Percentiles rank a stretch among this genome's conserved stretches.
These are phyloP conservation scores for Larix kaempferi DNA, from an alignment of 75 land plant genomes.

Conservation along the genomic window DNA sequence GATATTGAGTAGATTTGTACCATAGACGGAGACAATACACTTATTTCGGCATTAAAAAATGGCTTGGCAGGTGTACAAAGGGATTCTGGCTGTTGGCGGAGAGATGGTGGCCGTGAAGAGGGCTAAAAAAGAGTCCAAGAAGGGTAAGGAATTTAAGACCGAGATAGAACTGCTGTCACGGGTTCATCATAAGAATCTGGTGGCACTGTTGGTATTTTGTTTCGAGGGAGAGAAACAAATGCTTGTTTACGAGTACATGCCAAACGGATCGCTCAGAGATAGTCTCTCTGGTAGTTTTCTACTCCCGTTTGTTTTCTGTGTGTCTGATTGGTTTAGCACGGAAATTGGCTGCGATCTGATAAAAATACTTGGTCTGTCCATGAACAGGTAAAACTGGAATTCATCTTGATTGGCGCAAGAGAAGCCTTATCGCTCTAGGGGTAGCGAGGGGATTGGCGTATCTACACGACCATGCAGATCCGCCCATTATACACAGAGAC, in stretches of 20 bases:
- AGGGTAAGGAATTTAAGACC: constrained; percentile 84
- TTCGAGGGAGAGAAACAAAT: constrained; percentile 78
- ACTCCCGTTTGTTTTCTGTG: no score
- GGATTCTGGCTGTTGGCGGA: constrained; percentile 32
- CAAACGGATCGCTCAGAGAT: constrained; percentile 70
- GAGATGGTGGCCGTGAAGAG: constrained; percentile 81
- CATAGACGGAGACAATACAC: no score
- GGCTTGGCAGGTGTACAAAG: constrained; percentile 63
- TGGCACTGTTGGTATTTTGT: constrained; percentile 77
- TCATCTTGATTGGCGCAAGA: constrained; percentile 64
- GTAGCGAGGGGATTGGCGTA: constrained; percentile 79
- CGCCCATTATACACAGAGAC: constrained; percentile 87
- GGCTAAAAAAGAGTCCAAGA: constrained; percentile 70
- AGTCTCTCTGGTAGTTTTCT: constrained; percentile 2
- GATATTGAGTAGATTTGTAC: no score
- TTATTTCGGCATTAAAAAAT: no score
- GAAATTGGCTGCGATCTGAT: no score
- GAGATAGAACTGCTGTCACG: constrained; percentile 87
- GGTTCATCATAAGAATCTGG: constrained; percentile 87
- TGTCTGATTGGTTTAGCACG: no score
- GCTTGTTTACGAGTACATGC: constrained; percentile 78
- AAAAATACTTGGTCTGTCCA: neutral
- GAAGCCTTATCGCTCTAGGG: constrained; percentile 56
- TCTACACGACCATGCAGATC: constrained; percentile 75
- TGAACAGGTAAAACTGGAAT: constrained; percentile 51